These are phyloP conservation scores for Lactarius indigo DNA, from an alignment of 768 basidiomycete species.

Conservation along the genomic window DNA sequence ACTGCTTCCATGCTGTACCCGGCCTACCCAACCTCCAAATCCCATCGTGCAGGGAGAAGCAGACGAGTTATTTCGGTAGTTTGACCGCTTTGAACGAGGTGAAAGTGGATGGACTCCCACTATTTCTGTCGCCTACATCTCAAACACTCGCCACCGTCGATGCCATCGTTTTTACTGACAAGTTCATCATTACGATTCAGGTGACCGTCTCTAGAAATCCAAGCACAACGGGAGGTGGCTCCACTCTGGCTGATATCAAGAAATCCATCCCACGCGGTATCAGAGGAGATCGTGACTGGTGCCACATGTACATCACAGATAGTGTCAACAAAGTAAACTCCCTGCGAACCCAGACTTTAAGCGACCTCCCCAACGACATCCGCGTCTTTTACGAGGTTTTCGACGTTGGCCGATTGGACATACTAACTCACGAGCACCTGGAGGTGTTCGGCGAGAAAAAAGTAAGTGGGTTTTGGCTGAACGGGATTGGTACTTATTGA, in stretches of 20 bases:
- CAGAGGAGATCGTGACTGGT: neutral
- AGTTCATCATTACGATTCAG: neutral
- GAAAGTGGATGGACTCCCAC: neutral
- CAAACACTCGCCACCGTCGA: neutral
- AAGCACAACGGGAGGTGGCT: neutral
- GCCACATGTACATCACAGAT: neutral
- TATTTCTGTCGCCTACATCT: neutral
- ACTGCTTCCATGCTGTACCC: too few species aligned
- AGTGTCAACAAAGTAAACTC: too few species aligned
- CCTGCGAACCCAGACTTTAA: too few species aligned
- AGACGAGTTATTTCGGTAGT: neutral
- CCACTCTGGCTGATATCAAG: too few species aligned
- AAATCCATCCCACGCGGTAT: too few species aligned
- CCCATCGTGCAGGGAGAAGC: neutral
- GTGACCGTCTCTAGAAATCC: neutral
- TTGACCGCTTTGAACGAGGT: neutral
- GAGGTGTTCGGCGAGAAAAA: too few species aligned
- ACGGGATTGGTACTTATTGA: too few species aligned
- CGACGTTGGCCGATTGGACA: too few species aligned
- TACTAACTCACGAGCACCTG: too few species aligned
- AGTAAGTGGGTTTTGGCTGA: too few species aligned
- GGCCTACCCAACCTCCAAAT: neutral
- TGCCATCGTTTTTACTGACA: neutral
- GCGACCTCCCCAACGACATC: too few species aligned
- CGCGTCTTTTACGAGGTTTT: too few species aligned